These are phyloP conservation scores for Senna siamea DNA, from an alignment of 306 rosid species.

Conservation along the genomic window DNA sequence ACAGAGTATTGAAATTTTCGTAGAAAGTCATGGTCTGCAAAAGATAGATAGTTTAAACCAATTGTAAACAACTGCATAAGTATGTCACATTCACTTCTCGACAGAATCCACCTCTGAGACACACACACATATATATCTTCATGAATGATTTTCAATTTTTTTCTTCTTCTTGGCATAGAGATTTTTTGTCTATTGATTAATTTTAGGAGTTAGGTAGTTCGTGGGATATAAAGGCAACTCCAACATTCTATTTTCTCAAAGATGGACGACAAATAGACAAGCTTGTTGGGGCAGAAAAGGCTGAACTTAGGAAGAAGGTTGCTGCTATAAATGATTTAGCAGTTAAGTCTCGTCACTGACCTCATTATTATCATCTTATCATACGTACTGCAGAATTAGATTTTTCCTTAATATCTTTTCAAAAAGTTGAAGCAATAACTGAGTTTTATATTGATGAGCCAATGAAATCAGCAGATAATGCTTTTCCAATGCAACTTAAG, in stretches of 20 bases:
- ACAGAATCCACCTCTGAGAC: no score
- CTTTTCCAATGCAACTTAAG: no score
- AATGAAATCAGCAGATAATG: no score
- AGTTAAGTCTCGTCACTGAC: conserved; percentile 22
- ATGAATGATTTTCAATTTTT: no score
- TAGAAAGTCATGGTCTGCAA: no score
- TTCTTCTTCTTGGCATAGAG: no score
- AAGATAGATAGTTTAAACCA: no score
- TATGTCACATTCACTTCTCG: no score
- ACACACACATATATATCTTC: no score
- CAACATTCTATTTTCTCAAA: conserved; percentile 70
- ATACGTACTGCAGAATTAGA: background rate
- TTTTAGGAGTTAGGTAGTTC: conserved; percentile 65
- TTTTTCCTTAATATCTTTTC: background rate
- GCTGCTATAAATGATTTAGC: conserved; percentile 48
- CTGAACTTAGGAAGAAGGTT: background rate
- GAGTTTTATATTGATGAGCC: background rate
- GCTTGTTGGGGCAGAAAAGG: background rate
- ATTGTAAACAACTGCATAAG: no score
- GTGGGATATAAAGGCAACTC: conserved; percentile 79
- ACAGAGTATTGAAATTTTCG: no score
- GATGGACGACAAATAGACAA: conserved; percentile 57
- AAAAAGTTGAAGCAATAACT: no score
- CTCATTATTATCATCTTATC: background rate
- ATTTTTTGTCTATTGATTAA: background rate